Evolutionary conservation across 768 basidiomycete genomes (phyloP), one percentile per base, ranked within the genome.

Genomic region (Calocera viscosa): DNA sequence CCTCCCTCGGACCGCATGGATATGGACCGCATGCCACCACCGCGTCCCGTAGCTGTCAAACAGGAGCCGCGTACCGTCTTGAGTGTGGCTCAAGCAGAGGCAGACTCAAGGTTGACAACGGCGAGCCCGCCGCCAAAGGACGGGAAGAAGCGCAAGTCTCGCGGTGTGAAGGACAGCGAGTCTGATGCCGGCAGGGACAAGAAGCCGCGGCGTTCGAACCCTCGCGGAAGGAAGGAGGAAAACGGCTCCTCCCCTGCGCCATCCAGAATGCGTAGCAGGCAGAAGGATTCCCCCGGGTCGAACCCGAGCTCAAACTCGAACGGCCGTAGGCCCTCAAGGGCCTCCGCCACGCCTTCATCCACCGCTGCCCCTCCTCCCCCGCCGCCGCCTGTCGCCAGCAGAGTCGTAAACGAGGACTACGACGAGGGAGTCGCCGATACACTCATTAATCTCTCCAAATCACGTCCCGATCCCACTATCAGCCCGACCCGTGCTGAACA

Each of bases 221-320:
- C 53, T 26, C 24, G 53, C 24, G 30, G 53, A 12, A 60, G 22
- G 30, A 60, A 60, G 53, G 53, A 60, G 30, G 53, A 60, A 32
- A 60, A 60, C 22, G 53, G 53, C 11, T 60, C 53, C 10, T 60
- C 53, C 19, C 53, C 53, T 19, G 53, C 53, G 14, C 53, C 53
- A 16, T 60, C 53, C 5, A 60, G 53, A 26, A 60, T 60, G 53
- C 24, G 53, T 26, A 60, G 53, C 53, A 14, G 53, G 53, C 53
- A 60, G 53, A 60, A 60, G 53, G 53, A 60, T 19, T 60, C 53
- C 2, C 53, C 53, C 2, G 43, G 43, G 43, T 47, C 43, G 43
- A 60, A 32, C 53, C 24, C 53, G 30, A 60, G 53, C 53, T 60
- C 53, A 22, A 60, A 60, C 53, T 60, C 53, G 30, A 60, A 60